Conservation (phyloP, 345 rosid species). For the Erodium maritimum region DNA sequence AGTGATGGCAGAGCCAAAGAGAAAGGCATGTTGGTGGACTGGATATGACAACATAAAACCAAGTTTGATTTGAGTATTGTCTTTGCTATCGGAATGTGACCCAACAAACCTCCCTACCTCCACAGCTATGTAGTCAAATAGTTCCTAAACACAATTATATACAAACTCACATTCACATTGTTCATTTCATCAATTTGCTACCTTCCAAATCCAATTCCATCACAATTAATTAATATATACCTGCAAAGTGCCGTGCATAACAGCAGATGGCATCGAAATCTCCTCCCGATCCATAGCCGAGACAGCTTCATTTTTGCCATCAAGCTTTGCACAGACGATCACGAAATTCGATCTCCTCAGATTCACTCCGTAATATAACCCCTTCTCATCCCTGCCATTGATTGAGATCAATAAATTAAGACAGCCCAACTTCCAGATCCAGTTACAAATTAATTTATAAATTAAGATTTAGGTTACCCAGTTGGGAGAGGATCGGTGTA, state of each 20-base stretch:
- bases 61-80: conserved; percentile 19
- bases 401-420: not conserved
- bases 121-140: conserved; percentile 33
- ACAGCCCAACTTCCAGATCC: too few relatives aligned
- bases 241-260: conserved; percentile 10
- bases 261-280: conserved; percentile 30
- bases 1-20: conserved; percentile 25
- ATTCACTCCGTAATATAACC: conserved; percentile 45
- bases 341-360: conserved; percentile 31
- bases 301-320: conserved; percentile 40
- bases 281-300: conserved; percentile 37
- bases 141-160: conserved; percentile 18
- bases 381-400: conserved; percentile 38
- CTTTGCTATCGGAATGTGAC: conserved; percentile 15
- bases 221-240: too few relatives aligned
- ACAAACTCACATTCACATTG: too few relatives aligned
- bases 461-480: conserved; percentile 34
- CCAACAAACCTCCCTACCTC: conserved; percentile 33
- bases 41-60: conserved; percentile 37
- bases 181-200: too few relatives aligned
- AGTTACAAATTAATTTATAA: too few relatives aligned
- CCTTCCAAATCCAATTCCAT: too few relatives aligned
- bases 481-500: conserved; percentile 33
- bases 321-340: conserved; percentile 33
- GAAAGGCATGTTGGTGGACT: conserved; percentile 19